Conservation (phyloP, 2,329 filamentous ascomycete genomes). For the Fusarium ramigenum region DNA sequence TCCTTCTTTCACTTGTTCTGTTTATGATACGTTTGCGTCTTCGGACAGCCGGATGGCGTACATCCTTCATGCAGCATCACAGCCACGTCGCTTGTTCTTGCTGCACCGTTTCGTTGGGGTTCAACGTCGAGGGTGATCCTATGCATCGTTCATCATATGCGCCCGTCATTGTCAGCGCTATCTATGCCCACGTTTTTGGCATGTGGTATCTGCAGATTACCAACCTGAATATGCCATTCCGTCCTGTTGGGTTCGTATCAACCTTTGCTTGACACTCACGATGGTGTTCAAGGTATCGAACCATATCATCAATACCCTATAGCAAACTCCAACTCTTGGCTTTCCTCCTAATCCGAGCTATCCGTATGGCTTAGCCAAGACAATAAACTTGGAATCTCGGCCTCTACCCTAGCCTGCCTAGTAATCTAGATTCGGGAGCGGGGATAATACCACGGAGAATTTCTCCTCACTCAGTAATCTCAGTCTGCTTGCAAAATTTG, state of each 20-base stretch:
- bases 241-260: not conserved
- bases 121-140: not conserved
- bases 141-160: conserved; percentile 3
- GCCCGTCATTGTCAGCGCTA: not conserved
- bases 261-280: not conserved
- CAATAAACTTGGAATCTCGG: not conserved
- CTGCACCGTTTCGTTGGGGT: not conserved
- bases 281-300: not conserved
- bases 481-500: not conserved
- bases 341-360: conserved; percentile 4
- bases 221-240: not conserved
- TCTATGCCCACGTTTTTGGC: conserved; percentile 24
- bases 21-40: conserved; percentile 1
- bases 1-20: conserved; percentile 34
- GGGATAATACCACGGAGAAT: conserved; percentile 23
- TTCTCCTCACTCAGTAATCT: not conserved
- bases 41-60: conserved; percentile 33
- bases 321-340: not conserved
- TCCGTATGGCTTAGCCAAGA: conserved; percentile 1
- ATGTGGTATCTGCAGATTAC: conserved; percentile 17
- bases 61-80: not conserved
- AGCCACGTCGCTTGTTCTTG: not conserved
- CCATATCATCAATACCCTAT: not conserved
- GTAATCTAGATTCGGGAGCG: conserved; percentile 31
- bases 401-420: not conserved